Base-by-base conservation (phyloP, 805 yeast genomes). In the Metschnikowia lachancei region DNA sequence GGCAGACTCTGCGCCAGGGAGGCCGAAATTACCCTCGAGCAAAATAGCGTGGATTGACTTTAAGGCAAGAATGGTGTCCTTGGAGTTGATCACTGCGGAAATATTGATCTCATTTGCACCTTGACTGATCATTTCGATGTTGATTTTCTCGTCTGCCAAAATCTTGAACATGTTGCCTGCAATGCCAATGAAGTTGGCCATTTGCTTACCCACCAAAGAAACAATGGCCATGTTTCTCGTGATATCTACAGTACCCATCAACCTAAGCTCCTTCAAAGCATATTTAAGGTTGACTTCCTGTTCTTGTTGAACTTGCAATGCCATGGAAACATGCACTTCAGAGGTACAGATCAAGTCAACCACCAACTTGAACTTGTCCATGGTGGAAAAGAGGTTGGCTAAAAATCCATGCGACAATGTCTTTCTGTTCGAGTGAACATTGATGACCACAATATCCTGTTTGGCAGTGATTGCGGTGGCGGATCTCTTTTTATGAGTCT, bases 281-380 rank as follows among this genome's bases (percentile, higher is more conserved):
- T 75, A 76, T 47, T 82, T 78, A 55, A 91, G 72, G 13, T 79
- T 74, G 42, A 70, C 68, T 18, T 83, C 83, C 49, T 84, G 91
- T 33, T 82, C 78, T 26, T 75, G 75, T 36, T 83, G 83, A 50
- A 85, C 81, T 54, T 89, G 95, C 54, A 94, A 74, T 3, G 99
- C 99, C 98, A 94, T 92, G 14, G 98, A 92, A 22, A 94, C 96
- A 62, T 94, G 97, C 11, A 94, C 99, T 66, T 94, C 98, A 0
- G 97, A 89, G 3, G 99, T 94, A 39, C 97, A 89, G 59, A 94
- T 92, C 61, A 94, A 80, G 68, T 94, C 99, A 36, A 94, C 98
- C 40, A 92, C 97, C 42, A 92, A 70, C 64, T 81, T 82, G 69
- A 80, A 86, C 54, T 77, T 82, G 69, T 94, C 97, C 61, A 94